phyloP scores from a whole-genome alignment of 371 early-diverging fungal genomes.

The Mucor piriformis region DNA sequence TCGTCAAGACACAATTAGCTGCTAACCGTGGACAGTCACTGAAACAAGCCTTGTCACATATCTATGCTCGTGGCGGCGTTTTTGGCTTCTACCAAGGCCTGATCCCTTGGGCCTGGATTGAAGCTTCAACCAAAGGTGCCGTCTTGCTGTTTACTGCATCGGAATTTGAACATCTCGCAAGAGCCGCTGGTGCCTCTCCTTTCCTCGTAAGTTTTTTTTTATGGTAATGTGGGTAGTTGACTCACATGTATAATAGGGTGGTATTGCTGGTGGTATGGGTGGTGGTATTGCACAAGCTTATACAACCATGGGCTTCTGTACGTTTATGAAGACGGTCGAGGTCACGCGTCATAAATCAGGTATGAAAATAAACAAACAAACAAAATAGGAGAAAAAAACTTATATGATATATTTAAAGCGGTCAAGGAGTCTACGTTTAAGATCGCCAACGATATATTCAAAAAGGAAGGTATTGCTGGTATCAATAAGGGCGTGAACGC shows the following conservation, averaged over 20 bases:
- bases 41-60: slow-evolving; percentile 59
- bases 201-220: slow-evolving; percentile 45
- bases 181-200: slow-evolving; percentile 59
- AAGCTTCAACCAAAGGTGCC: slow-evolving; percentile 91
- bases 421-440: slow-evolving; percentile 74
- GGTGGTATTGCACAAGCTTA: slow-evolving; percentile 93
- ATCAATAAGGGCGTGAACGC: slow-evolving; percentile 95
- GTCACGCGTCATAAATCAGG: slow-evolving; percentile 93
- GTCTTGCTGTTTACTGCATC: slow-evolving; percentile 92
- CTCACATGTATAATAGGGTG: slow-evolving; percentile 56
- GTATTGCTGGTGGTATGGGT: slow-evolving; percentile 91
- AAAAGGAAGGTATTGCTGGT: slow-evolving; percentile 90
- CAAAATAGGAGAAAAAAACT: background rate
- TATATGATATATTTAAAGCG: slow-evolving; percentile 32
- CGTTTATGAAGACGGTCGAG: slow-evolving; percentile 99
- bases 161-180: slow-evolving; percentile 85
- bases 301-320: slow-evolving; percentile 98
- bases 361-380: slow-evolving; percentile 15
- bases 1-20: slow-evolving; percentile 87
- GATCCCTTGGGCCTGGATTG: slow-evolving; percentile 93
- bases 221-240: background rate
- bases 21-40: slow-evolving; percentile 83
- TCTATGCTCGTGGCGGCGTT: slow-evolving; percentile 80
- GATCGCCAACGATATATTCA: slow-evolving; percentile 88
- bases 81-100: slow-evolving; percentile 84